Conservation (phyloP, 1,139 yeast species). For the Kazachstania sp. region DNA sequence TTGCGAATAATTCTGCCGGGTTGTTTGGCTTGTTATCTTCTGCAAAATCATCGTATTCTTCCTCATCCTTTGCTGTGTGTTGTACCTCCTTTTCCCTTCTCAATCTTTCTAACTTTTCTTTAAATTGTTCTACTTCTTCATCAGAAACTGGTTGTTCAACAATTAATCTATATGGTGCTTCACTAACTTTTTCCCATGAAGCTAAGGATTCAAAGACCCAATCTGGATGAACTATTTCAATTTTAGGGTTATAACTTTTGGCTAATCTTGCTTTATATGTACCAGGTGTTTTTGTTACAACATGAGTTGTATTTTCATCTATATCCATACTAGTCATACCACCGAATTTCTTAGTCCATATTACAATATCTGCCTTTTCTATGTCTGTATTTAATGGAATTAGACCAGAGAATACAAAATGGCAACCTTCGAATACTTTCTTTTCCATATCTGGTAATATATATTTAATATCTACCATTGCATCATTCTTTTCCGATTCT, state of each 20-base stretch:
- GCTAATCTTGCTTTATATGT: slow-evolving; percentile 76
- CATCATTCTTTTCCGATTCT: slow-evolving; percentile 16
- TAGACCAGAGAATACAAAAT: slow-evolving; percentile 76
- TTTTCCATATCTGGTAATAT: slow-evolving; percentile 69
- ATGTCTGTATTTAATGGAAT: slow-evolving; percentile 70
- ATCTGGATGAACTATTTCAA: slow-evolving; percentile 79
- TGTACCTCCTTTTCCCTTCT: slow-evolving; percentile 12
- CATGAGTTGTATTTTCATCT: slow-evolving; percentile 73
- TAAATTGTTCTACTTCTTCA: slow-evolving; percentile 31
- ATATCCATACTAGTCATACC: slow-evolving; percentile 75
- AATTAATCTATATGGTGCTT: slow-evolving; percentile 49
- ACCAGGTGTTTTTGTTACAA: slow-evolving; percentile 68
- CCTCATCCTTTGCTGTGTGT: slow-evolving; percentile 10
- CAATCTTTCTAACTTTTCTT: slow-evolving; percentile 20
- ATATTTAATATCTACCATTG: slow-evolving; percentile 50
- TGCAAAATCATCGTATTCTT: slow-evolving; percentile 18
- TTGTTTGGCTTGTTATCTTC: slow-evolving; percentile 3
- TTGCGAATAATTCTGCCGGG: slow-evolving; percentile 24
- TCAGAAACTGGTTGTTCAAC: slow-evolving; percentile 35
- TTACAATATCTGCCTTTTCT: slow-evolving; percentile 72
- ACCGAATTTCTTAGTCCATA: slow-evolving; percentile 90
- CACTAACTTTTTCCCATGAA: slow-evolving; percentile 65
- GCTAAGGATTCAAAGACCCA: slow-evolving; percentile 88
- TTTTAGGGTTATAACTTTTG: slow-evolving; percentile 51
- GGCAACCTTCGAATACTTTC: slow-evolving; percentile 57